Evolutionary conservation across 179 eudicot species (phyloP).

Genomic region (Beta macrorhiza): DNA sequence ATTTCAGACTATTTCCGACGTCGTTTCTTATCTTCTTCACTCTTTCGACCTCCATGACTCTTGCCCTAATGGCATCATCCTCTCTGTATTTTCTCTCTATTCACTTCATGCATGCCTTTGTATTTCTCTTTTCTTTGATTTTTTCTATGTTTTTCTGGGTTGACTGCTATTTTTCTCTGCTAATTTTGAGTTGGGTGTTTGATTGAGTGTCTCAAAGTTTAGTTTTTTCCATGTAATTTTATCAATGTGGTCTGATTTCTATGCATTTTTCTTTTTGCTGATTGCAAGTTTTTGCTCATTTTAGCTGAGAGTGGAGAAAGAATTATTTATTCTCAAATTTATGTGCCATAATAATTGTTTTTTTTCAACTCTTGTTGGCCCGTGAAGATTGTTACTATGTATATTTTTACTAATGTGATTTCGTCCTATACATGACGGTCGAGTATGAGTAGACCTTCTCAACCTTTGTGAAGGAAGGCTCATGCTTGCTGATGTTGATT

Average conservation of each 20-base stretch:
- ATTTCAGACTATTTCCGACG: conserved; percentile 46
- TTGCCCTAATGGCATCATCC: conserved; percentile 78
- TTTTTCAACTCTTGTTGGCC: neutral
- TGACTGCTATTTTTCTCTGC: neutral
- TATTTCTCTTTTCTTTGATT: conserved; percentile 3
- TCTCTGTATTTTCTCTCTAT: conserved; percentile 46
- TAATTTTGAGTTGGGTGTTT: neutral
- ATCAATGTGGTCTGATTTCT: conserved; percentile 1
- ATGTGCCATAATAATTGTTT: neutral
- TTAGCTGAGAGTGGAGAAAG: neutral
- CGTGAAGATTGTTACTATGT: neutral
- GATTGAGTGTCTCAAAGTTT: too few species aligned
- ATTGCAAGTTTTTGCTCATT: neutral
- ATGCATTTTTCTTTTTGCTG: neutral
- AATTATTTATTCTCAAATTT: neutral
- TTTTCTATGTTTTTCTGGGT: neutral
- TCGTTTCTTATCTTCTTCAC: conserved; percentile 48
- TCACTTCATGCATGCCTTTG: conserved; percentile 24
- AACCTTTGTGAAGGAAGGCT: too few species aligned
- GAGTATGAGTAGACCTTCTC: too few species aligned
- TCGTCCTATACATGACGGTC: too few species aligned
- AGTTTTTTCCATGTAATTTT: neutral
- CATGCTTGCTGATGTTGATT: too few species aligned
- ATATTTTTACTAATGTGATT: too few species aligned
- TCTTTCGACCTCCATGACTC: conserved; percentile 54